A percentile compares a stretch with the other conserved stretches of the same genome.
Conservation (phyloP, 2,329 filamentous ascomycete species). For the Trichoderma aggressivum region DNA sequence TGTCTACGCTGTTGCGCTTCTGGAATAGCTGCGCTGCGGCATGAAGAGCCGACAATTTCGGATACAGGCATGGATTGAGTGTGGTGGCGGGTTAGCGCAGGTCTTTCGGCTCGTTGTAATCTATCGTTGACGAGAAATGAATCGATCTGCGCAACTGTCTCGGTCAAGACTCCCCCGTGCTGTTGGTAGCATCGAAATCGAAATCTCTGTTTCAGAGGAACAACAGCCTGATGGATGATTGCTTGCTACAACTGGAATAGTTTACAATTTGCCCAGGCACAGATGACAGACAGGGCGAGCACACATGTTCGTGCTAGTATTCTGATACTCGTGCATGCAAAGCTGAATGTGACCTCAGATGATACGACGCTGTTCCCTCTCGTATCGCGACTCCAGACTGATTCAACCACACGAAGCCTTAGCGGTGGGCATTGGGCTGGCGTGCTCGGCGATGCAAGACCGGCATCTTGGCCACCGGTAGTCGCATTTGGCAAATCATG, state of each 20-base stretch:
- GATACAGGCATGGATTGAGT: neutral
- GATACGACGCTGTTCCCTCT: neutral
- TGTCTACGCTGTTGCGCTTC: neutral
- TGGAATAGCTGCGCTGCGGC: neutral
- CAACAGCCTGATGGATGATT: neutral
- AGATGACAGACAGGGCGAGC: neutral
- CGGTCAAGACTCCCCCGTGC: neutral
- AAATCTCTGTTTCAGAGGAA: neutral
- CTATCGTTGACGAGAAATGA: neutral
- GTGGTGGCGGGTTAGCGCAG: neutral
- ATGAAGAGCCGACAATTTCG: neutral
- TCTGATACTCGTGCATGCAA: neutral
- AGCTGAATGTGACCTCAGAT: neutral
- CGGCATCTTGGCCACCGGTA: neutral
- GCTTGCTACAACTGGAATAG: neutral
- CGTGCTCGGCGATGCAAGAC: neutral
- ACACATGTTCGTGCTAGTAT: neutral
- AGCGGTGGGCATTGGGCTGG: neutral
- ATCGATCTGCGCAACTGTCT: neutral
- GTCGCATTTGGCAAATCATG: neutral
- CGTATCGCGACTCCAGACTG: neutral
- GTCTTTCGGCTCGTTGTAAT: neutral
- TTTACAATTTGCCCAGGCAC: neutral
- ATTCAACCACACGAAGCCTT: neutral
- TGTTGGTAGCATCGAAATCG: neutral